phyloP scores from a whole-genome alignment of 1,284 basidiomycete species.

The Fomitopsis betulina region DNA sequence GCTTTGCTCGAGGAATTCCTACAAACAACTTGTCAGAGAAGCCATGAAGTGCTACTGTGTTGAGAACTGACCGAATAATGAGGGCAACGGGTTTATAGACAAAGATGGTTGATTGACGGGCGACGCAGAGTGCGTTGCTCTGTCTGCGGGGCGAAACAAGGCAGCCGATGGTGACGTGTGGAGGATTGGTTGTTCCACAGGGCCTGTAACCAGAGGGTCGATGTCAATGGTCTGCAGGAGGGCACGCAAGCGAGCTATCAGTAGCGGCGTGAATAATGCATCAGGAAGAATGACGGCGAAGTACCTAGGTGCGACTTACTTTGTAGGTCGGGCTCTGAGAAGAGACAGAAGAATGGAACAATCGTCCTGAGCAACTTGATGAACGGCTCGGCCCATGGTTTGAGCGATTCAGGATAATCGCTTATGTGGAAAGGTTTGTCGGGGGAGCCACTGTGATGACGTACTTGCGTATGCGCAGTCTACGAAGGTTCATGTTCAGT shows the following conservation, averaged over 20 bases:
- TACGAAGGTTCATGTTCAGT: background rate
- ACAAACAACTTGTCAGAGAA: background rate
- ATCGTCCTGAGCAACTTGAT: slow-evolving; percentile 15
- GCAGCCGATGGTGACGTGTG: background rate
- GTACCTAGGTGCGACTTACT: slow-evolving; percentile 10
- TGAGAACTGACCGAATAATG: background rate
- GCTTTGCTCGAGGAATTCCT: background rate
- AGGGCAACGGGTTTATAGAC: background rate
- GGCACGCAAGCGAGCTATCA: slow-evolving; percentile 1
- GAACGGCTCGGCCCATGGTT: slow-evolving; percentile 15
- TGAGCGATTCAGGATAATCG: slow-evolving; percentile 4
- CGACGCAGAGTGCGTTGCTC: background rate
- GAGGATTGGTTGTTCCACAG: background rate
- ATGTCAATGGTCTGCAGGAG: slow-evolving; percentile 3
- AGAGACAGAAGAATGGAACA: slow-evolving; percentile 11
- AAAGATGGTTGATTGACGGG: background rate
- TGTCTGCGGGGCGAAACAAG: background rate
- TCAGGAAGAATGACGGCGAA: background rate
- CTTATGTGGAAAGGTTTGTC: slow-evolving; percentile 9
- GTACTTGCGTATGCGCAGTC: slow-evolving; percentile 15
- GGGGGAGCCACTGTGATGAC: slow-evolving; percentile 6
- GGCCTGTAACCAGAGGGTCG: background rate
- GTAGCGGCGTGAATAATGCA: background rate
- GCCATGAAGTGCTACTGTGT: background rate
- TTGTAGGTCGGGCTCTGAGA: slow-evolving; percentile 13